Percentiles rank a stretch among this genome's conserved stretches.
These are phyloP conservation scores for Mycena sanguinolenta DNA, from an alignment of 768 basidiomycete species.

Conservation along the genomic window DNA sequence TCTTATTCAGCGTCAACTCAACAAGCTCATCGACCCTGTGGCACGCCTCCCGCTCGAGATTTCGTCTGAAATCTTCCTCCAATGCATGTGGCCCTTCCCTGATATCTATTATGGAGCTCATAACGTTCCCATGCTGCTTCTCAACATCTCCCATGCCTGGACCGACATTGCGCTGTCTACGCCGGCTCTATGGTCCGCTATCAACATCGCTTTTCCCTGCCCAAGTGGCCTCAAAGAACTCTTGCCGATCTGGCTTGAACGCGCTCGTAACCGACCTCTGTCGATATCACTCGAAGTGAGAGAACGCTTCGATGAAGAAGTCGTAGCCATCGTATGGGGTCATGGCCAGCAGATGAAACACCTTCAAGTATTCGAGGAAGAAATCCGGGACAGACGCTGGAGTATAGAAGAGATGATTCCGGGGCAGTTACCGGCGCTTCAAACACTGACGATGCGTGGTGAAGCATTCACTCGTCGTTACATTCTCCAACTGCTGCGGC, in stretches of 20 bases:
- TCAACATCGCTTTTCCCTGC: background rate
- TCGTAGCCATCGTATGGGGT: background rate
- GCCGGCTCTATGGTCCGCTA: background rate
- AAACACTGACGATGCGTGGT: background rate
- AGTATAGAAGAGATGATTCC: background rate
- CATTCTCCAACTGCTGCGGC: background rate
- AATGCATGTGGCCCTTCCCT: background rate
- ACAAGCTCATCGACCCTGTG: background rate
- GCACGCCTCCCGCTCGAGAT: constrained; percentile 1
- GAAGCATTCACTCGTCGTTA: background rate
- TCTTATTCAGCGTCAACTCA: background rate
- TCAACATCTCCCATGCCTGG: background rate
- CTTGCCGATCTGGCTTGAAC: background rate
- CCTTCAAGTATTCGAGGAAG: background rate
- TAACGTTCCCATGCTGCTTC: background rate
- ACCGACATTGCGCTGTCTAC: background rate
- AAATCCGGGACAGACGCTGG: too few species aligned
- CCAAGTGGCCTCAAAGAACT: background rate
- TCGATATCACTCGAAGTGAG: background rate
- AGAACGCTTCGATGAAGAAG: background rate
- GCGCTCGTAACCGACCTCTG: background rate
- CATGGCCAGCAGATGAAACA: background rate
- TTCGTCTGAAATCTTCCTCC: constrained; percentile 1
- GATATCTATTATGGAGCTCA: too few species aligned
- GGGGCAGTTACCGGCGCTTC: background rate